Evolutionary conservation across 306 rosid species (phyloP).

Genomic region (Potentilla sterilis): DNA sequence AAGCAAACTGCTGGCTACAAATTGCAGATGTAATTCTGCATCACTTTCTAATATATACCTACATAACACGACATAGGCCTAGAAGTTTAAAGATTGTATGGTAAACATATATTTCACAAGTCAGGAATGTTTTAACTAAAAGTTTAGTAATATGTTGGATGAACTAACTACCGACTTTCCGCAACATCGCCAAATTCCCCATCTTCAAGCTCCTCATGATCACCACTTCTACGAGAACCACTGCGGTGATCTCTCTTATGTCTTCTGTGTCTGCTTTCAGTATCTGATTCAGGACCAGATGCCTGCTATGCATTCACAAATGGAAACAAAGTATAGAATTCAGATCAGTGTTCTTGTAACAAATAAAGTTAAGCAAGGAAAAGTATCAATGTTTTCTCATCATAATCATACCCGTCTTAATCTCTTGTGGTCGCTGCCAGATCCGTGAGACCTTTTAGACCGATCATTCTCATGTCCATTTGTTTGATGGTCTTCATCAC

Average conservation of each 20-base stretch:
- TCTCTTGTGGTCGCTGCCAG: conserved; percentile 68
- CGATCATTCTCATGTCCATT: conserved; percentile 61
- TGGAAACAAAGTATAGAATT: not conserved
- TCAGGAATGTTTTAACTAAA: not conserved
- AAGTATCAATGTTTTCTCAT: conserved; percentile 8
- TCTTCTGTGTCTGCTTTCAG: conserved; percentile 69
- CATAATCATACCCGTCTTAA: conserved; percentile 76
- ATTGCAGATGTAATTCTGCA: not conserved
- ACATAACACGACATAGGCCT: not conserved
- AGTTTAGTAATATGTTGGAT: conserved; percentile 8
- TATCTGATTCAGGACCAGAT: conserved; percentile 70
- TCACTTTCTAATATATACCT: not conserved
- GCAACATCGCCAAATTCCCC: conserved; percentile 72
- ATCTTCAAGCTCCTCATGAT: conserved; percentile 64
- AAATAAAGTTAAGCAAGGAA: conserved; percentile 13
- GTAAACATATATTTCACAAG: conserved; percentile 19
- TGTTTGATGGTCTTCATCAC: conserved; percentile 47
- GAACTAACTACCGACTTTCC: conserved; percentile 56
- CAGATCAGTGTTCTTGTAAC: conserved; percentile 14
- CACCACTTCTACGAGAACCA: conserved; percentile 63
- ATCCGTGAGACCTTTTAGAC: conserved; percentile 64
- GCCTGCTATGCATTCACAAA: conserved; percentile 50
- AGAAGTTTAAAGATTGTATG: not conserved
- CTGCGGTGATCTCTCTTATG: conserved; percentile 71
- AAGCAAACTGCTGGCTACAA: not conserved